Conservation (phyloP, 495 filamentous ascomycete genomes). For the Aspergillus panamensis region DNA sequence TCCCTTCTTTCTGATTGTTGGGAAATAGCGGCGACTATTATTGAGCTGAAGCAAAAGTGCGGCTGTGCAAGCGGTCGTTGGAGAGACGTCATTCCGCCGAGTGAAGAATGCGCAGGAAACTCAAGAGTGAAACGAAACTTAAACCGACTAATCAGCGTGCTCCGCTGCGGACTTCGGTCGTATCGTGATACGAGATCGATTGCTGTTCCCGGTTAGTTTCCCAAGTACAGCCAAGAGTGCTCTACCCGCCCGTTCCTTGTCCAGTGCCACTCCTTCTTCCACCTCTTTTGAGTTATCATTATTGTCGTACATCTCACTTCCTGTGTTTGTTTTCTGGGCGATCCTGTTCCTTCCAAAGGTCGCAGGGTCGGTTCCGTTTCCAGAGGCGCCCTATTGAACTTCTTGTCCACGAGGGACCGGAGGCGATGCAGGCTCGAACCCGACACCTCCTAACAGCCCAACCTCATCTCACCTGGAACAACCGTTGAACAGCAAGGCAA, state of each 20-base stretch:
- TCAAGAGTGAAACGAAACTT: too few relatives aligned
- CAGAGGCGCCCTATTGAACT: slow-evolving; percentile 7
- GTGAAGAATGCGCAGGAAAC: neutral
- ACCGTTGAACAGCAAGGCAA: slow-evolving; percentile 28
- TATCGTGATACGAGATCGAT: neutral
- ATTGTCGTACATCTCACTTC: neutral
- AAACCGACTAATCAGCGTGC: neutral
- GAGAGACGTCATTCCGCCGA: slow-evolving; percentile 36
- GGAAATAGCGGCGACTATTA: neutral
- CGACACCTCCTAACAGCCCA: slow-evolving; percentile 24
- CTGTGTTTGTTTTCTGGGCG: neutral
- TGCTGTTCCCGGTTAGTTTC: slow-evolving; percentile 7
- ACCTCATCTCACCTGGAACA: slow-evolving; percentile 23
- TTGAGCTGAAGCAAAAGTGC: neutral
- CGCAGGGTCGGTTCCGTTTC: slow-evolving; percentile 5
- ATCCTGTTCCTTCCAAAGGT: slow-evolving; percentile 1
- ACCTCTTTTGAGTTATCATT: neutral
- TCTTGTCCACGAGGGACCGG: slow-evolving; percentile 13
- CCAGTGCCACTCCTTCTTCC: neutral
- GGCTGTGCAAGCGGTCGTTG: slow-evolving; percentile 4
- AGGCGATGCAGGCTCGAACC: slow-evolving; percentile 30
- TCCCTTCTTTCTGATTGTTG: neutral
- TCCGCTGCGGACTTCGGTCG: neutral
- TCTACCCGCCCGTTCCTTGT: neutral
- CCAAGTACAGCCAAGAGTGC: neutral